A percentile compares a stretch with the other conserved stretches of the same genome.
phyloP scores from a whole-genome alignment of 164 flowering plant species.

The Amborella trichopoda region DNA sequence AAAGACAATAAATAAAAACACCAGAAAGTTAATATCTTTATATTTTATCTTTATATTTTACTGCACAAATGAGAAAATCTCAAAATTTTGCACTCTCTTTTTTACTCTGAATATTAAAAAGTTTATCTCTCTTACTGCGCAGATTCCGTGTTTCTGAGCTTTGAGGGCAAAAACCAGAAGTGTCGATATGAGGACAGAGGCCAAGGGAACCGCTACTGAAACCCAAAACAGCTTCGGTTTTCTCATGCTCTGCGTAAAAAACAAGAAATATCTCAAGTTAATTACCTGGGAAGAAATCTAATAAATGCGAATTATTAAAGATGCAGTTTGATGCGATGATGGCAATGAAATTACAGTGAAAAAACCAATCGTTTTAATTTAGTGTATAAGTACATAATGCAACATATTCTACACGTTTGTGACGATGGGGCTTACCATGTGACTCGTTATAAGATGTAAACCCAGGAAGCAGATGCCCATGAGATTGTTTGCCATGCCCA shows the following conservation, averaged over 20 bases:
- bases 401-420: no score
- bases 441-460: conserved; percentile 60
- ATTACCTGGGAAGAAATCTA: no score
- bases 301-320: no score
- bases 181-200: conserved; percentile 71
- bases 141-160: conserved; percentile 63
- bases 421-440: conserved; percentile 18
- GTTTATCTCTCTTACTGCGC: conserved; percentile 26
- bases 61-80: no score
- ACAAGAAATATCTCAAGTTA: no score
- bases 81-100: no score
- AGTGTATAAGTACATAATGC: no score
- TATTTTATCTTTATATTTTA: no score
- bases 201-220: conserved; percentile 88
- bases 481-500: conserved; percentile 97
- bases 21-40: neutral
- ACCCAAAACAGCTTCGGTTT: conserved; percentile 90
- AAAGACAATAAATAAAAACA: neutral
- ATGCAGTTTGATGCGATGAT: neutral
- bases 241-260: conserved; percentile 26
- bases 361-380: no score
- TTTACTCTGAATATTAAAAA: neutral
- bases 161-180: conserved; percentile 64
- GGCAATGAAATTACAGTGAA: no score
- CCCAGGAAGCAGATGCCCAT: conserved; percentile 79